A percentile compares a stretch with the other conserved stretches of the same genome.
These are phyloP conservation scores for Fusarium dlaminii DNA, from an alignment of 2,329 filamentous ascomycete genomes.

Conservation along the genomic window DNA sequence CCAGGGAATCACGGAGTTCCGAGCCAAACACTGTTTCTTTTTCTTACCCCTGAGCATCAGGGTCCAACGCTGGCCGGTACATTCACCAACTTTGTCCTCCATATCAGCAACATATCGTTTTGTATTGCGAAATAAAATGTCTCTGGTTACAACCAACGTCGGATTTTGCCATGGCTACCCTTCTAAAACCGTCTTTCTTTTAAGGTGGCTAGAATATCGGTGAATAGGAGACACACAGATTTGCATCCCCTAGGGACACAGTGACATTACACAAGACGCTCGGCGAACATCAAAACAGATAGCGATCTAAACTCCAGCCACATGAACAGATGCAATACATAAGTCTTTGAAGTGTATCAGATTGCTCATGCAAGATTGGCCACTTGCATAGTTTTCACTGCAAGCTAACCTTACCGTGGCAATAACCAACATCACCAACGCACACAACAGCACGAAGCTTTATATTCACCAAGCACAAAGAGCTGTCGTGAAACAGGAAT, in stretches of 20 bases:
- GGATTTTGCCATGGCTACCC: neutral
- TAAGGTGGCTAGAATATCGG: neutral
- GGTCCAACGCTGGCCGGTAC: neutral
- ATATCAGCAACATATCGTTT: neutral
- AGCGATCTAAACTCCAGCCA: neutral
- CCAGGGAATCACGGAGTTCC: neutral
- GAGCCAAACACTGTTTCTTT: neutral
- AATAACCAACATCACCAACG: neutral
- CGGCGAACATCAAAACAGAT: neutral
- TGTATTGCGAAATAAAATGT: neutral
- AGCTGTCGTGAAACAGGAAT: conserved; percentile 2
- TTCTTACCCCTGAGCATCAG: neutral
- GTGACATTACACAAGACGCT: neutral
- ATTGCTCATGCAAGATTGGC: neutral
- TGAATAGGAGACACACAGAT: neutral
- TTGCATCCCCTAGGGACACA: neutral
- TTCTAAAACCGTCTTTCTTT: neutral
- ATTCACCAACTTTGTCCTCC: neutral
- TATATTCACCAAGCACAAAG: neutral
- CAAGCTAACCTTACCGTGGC: neutral
- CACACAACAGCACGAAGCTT: neutral
- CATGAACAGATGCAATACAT: neutral
- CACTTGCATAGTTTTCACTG: neutral
- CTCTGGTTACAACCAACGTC: neutral
- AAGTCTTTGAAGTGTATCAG: neutral